Base-by-base conservation (phyloP, 257 asterid genomes). In the Solanum appendiculatum region DNA sequence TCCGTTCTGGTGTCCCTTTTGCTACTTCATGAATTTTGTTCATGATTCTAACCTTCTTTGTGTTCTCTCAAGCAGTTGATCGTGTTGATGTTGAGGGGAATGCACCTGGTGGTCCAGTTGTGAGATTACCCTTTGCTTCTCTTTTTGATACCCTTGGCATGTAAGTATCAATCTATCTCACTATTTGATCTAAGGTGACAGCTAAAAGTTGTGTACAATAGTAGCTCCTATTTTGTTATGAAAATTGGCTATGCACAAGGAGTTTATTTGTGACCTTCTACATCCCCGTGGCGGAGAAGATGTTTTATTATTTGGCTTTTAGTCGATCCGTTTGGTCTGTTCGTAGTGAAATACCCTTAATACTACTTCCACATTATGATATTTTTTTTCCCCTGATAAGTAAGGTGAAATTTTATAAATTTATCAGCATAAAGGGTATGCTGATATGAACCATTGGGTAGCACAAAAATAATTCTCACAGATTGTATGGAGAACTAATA, bases 141-240 rank as follows among this genome's bases (percentile, higher is more conserved):
- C 95, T 97, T n/a, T 95, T 93, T 89, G 99, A 96, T 92, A 92
- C 94, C 60, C 98, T 96, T 88, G 96, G 99, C 94, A 89, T 91
- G 99, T 96, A 87, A 95, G 98, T 86, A 29, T 80, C 18, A 16
- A 20, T 31, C 68, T 80, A 27, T 78, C 18, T 80, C 64, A 46
- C 66, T 46, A 29, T 66, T 80, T 80, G 66, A 80, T 80, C 40
- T 5, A 29, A 46, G 29, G 42, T 46, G 66, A 46, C 66, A 80
- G 18, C 66, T 44, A 78, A 29, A 42, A 14, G 84, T 78, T 46
- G 63, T 44, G 25, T 44, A 44, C 27, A 10, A 46, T 46, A 18
- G n/a, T 80, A 29, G 40, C 64, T 80, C 66, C 66, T 46, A 27
- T 16, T 80, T 46, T 9, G 23, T 27, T 14, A 44, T 15, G 37